Conservation (phyloP, 2,329 filamentous ascomycete species). For the Fusarium nisikadoi region DNA sequence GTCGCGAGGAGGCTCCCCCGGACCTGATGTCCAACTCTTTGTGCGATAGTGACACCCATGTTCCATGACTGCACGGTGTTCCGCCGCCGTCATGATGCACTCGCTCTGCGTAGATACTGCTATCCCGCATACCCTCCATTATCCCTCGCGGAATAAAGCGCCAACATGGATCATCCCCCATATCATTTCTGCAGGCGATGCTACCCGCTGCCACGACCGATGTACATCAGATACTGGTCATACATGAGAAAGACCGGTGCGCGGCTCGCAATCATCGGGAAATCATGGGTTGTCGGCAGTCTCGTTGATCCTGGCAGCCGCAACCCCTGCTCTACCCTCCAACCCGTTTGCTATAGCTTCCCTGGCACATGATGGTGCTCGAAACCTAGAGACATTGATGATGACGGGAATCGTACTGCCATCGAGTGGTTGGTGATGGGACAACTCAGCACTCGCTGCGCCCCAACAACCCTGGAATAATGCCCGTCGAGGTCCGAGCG, state of each 20-base stretch:
- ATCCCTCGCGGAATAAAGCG: constrained; percentile 2
- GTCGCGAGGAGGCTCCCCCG: constrained; percentile 30
- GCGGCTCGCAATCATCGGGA: constrained; percentile 31
- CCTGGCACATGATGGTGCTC: constrained; percentile 19
- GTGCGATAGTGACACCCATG: not conserved
- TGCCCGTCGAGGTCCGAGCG: not conserved
- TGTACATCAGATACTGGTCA: constrained; percentile 3
- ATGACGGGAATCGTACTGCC: constrained; percentile 1
- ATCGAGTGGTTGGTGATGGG: constrained; percentile 20
- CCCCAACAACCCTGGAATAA: constrained; percentile 18
- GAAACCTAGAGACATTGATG: not conserved
- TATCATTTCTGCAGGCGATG: constrained; percentile 1
- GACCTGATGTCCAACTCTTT: not conserved
- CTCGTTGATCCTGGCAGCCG: constrained; percentile 30
- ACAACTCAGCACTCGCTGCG: constrained; percentile 37
- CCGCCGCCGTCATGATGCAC: constrained; percentile 12
- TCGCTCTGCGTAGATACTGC: not conserved
- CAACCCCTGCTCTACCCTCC: constrained; percentile 36
- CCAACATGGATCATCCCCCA: constrained; percentile 29
- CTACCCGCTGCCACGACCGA: not conserved
- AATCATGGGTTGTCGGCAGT: constrained; percentile 37
- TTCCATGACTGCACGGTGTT: constrained; percentile 9
- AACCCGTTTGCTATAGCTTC: constrained; percentile 23
- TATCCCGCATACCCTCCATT: not conserved
- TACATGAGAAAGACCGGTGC: constrained; percentile 12